phyloP scores from a whole-genome alignment of 2,329 filamentous ascomycete genomes.

The Neurospora sp. region DNA sequence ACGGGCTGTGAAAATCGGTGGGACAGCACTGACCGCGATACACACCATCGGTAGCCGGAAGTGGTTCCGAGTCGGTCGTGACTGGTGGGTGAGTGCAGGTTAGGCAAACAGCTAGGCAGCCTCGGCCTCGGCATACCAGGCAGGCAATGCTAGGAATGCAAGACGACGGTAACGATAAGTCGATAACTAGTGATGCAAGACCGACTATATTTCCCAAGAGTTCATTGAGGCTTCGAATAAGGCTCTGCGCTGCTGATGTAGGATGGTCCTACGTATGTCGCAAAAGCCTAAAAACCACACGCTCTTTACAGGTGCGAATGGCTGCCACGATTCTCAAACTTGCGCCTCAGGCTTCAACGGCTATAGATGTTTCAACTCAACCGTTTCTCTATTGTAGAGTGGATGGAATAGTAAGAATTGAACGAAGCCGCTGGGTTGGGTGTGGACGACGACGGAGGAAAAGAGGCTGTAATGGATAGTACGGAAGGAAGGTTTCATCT shows the following conservation, averaged over 20 bases:
- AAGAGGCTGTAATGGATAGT: not conserved
- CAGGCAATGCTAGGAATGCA: not conserved
- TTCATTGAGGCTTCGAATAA: not conserved
- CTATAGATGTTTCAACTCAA: not conserved
- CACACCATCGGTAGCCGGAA: not conserved
- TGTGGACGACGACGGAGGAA: not conserved
- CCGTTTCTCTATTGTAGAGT: not conserved
- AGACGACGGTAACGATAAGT: not conserved
- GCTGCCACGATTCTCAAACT: not conserved
- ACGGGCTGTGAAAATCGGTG: not conserved
- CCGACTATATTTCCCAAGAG: not conserved
- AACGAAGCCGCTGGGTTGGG: not conserved
- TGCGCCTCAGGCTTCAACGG: not conserved
- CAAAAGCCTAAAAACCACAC: too few relatives aligned
- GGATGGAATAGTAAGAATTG: too few relatives aligned
- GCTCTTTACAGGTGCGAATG: not conserved
- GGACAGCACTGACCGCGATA: not conserved
- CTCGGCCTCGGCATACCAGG: not conserved
- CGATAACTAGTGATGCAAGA: not conserved
- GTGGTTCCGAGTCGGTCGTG: not conserved
- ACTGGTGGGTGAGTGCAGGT: not conserved
- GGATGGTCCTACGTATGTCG: not conserved
- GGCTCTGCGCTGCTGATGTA: not conserved
- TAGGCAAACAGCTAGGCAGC: not conserved
- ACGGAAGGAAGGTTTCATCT: not conserved